phyloP scores from a whole-genome alignment of 257 asterid genomes.

The Solanum medicagineum region DNA sequence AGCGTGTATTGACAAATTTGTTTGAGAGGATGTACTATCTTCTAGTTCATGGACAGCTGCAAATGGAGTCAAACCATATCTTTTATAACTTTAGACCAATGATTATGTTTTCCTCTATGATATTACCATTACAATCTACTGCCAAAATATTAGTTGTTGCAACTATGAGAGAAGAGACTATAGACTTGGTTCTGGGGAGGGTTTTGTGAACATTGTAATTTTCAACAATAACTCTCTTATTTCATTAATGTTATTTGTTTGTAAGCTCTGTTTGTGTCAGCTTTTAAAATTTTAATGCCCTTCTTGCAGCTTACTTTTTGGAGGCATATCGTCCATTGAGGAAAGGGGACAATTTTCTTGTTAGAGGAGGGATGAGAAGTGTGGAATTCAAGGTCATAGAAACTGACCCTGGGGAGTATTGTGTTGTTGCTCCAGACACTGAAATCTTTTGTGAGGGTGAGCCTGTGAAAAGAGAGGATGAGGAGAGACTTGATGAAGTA shows the following conservation, averaged over 20 bases:
- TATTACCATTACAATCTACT: background rate
- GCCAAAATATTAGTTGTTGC: background rate
- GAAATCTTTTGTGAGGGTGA: slow-evolving; percentile 65
- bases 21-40: background rate
- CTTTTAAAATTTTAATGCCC: background rate
- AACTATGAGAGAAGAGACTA: background rate
- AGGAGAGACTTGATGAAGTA: slow-evolving; percentile 52
- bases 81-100: background rate
- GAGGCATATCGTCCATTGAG: slow-evolving; percentile 64
- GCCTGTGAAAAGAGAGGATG: slow-evolving; percentile 56
- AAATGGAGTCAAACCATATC: background rate
- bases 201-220: background rate
- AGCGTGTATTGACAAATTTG: background rate
- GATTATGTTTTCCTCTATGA: background rate
- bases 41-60: background rate
- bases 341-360: slow-evolving; percentile 55
- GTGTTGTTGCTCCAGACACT: slow-evolving; percentile 67
- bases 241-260: background rate
- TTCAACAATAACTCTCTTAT: background rate
- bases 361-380: slow-evolving; percentile 67
- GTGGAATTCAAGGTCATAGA: slow-evolving; percentile 55
- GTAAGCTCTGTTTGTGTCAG: background rate
- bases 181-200: background rate
- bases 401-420: slow-evolving; percentile 59
- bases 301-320: slow-evolving; percentile 46